A percentile compares a stretch with the other conserved stretches of the same genome.
Conservation (phyloP, 2,329 filamentous ascomycete species). For the Xylariaceae sp. region DNA sequence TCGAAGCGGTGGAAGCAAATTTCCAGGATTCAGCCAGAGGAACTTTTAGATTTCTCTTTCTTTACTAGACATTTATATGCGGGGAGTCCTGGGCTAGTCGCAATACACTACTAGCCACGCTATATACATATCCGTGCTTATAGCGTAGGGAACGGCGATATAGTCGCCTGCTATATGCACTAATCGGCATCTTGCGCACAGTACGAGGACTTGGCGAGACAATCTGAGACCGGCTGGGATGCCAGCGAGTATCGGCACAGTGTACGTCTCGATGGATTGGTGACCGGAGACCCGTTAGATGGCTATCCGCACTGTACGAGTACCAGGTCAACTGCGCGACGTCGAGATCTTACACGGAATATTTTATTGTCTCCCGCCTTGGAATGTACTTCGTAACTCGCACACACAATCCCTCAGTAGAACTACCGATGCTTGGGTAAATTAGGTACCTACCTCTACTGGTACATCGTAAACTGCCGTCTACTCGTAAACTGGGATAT, state of each 20-base stretch:
- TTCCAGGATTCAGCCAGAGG: not conserved
- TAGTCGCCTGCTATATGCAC: not conserved
- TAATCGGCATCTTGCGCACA: not conserved
- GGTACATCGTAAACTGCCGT: not conserved
- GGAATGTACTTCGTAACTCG: not conserved
- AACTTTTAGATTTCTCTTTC: not conserved
- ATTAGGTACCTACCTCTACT: not conserved
- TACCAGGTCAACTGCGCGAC: too few species aligned
- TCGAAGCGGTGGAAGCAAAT: not conserved
- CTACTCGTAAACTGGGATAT: not conserved
- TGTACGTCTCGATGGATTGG: not conserved
- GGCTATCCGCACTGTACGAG: too few species aligned
- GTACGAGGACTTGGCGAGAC: too few species aligned
- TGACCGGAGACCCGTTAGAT: too few species aligned
- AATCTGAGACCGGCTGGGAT: not conserved
- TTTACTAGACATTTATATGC: not conserved
- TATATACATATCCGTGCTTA: too few species aligned
- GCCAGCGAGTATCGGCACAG: not conserved
- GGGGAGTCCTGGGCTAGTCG: not conserved
- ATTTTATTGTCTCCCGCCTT: not conserved
- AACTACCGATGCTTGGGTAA: too few species aligned
- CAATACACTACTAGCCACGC: not conserved
- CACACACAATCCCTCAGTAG: not conserved
- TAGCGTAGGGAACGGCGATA: not conserved
- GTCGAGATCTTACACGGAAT: too few species aligned